These are phyloP conservation scores for Hypoxylon sp. DNA, from an alignment of 2,329 filamentous ascomycete species.

Conservation along the genomic window DNA sequence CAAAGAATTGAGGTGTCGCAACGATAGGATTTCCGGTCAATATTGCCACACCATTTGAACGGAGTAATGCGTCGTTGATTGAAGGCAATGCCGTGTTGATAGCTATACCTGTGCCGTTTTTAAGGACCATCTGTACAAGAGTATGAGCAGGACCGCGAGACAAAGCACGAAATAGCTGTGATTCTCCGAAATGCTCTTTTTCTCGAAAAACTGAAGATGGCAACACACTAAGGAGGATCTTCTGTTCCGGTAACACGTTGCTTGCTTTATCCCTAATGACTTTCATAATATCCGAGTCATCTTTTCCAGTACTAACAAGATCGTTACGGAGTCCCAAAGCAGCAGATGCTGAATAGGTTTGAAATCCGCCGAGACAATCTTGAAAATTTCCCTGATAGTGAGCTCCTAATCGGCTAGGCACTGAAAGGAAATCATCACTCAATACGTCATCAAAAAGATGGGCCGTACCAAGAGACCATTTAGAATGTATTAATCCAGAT, in stretches of 20 bases:
- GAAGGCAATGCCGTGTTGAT: slow-evolving; percentile 91
- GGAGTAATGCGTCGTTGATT: slow-evolving; percentile 89
- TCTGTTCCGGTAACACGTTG: slow-evolving; percentile 83
- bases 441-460: slow-evolving; percentile 90
- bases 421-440: slow-evolving; percentile 91
- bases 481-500: slow-evolving; percentile 79
- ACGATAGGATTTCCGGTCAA: slow-evolving; percentile 88
- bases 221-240: slow-evolving; percentile 85
- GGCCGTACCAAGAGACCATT: slow-evolving; percentile 91
- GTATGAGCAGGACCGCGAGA: slow-evolving; percentile 79
- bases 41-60: slow-evolving; percentile 84
- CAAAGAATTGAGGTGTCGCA: slow-evolving; percentile 84
- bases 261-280: slow-evolving; percentile 91
- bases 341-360: slow-evolving; percentile 95
- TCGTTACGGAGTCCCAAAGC: slow-evolving; percentile 93
- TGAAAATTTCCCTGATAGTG: slow-evolving; percentile 97
- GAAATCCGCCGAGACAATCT: slow-evolving; percentile 94
- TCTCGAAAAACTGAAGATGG: slow-evolving; percentile 85
- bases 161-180: slow-evolving; percentile 81
- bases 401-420: slow-evolving; percentile 90
- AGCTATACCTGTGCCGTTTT: slow-evolving; percentile 82
- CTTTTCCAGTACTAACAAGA: slow-evolving; percentile 87
- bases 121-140: slow-evolving; percentile 77
- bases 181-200: slow-evolving; percentile 84
- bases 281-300: slow-evolving; percentile 89